phyloP scores from a whole-genome alignment of 2,329 filamentous ascomycete species.

The Curvularia eragrostidis region DNA sequence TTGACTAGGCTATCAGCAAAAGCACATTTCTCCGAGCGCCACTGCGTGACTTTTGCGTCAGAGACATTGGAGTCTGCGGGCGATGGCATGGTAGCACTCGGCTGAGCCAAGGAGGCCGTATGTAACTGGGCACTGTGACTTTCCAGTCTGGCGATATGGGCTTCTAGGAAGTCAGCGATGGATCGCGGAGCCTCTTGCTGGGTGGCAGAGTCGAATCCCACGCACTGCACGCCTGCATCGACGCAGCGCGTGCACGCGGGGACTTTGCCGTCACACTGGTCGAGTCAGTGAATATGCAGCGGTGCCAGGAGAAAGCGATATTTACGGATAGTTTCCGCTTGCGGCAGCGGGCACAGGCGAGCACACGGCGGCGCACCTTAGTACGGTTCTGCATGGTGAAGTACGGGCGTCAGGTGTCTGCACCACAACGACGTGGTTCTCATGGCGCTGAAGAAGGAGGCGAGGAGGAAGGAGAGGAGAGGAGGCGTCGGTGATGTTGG shows the following conservation, averaged over 20 bases:
- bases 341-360: slow-evolving; percentile 47
- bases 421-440: slow-evolving; percentile 22
- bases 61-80: slow-evolving; percentile 35
- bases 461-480: slow-evolving; percentile 5
- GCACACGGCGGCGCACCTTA: slow-evolving; percentile 45
- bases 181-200: slow-evolving; percentile 43
- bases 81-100: slow-evolving; percentile 31
- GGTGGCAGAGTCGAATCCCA: slow-evolving; percentile 46
- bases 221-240: slow-evolving; percentile 40
- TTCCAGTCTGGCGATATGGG: slow-evolving; percentile 40
- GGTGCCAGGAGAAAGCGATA: slow-evolving; percentile 3
- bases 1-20: slow-evolving; percentile 43
- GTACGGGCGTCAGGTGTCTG: slow-evolving; percentile 21
- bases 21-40: slow-evolving; percentile 34
- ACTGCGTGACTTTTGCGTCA: slow-evolving; percentile 23
- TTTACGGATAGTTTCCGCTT: slow-evolving; percentile 46
- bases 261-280: slow-evolving; percentile 47
- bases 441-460: slow-evolving; percentile 28
- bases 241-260: slow-evolving; percentile 45
- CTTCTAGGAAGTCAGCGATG: slow-evolving; percentile 45
- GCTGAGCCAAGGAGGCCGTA: slow-evolving; percentile 22
- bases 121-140: slow-evolving; percentile 25
- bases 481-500: slow-evolving; percentile 19
- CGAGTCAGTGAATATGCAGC: slow-evolving; percentile 10
- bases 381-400: slow-evolving; percentile 42